Base-by-base conservation (phyloP, 2,329 filamentous ascomycete species). In the Aplosporella prunicola region DNA sequence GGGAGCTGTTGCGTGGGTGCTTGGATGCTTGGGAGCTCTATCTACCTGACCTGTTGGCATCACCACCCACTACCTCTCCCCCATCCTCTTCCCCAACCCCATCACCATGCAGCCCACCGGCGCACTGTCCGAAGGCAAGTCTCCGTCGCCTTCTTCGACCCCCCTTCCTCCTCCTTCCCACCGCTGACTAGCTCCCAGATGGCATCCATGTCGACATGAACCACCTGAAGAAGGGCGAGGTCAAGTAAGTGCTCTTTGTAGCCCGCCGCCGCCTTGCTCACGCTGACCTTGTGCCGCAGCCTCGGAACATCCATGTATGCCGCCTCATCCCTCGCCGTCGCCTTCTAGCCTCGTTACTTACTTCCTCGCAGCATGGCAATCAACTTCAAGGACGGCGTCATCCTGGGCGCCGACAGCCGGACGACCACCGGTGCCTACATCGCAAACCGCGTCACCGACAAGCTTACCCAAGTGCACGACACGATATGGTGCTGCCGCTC, bases 401-500 rank as follows among this genome's bases (percentile, higher is more conserved):
- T 98, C 66, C 74, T 98, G 78, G 84, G 91, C 48, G 91, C 91
- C 53, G 91, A 98, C 65, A 95, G 87, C 56, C 80, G 91, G 69
- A 98, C 91, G 49, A 98, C 91, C 31, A 98, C 89, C 39, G 91
- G 91, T 54, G 80, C 89, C 52, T 98, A 96, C 74, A 96, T 98
- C 58, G 91, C 91, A 53, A 98, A 98, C 67, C 82, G 91, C 72
- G 91, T 98, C 48, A 98, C 91, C 47, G 91, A 98, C 74, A 98
- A 98, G 73, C 79, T 98, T 60, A 98, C 91, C 55, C 83, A 88
- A 71, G 89, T 98, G 44, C 84, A 93, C 68, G 91, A 98, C 64
- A 96, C 89, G 42, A 96, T 98, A 66, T 98, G 91, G 91, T 98
- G 91, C 71, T 98, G 91, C 70, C 82, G 91, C 56, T 96, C 91